Base-by-base conservation (phyloP, 352 stramenopile species). In the Phytophthora aleatoria region DNA sequence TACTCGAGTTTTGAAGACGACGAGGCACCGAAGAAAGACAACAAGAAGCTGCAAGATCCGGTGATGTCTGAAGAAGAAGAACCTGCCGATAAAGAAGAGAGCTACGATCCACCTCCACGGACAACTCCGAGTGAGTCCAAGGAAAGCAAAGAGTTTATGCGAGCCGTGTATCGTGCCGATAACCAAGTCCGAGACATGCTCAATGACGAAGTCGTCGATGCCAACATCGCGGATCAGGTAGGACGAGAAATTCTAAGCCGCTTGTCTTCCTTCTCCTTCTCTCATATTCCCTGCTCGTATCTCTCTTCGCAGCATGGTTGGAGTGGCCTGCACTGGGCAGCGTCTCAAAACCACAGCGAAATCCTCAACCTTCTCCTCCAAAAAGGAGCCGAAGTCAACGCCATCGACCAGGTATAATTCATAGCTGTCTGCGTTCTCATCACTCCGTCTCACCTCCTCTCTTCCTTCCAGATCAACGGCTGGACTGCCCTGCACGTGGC, bases 271-370 rank as follows among this genome's bases (percentile, higher is more conserved):
- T 6, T n/a, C 47, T 16, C 16, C 16, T 56, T 61, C 38, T 24
- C 26, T 38, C 36, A 49, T 51, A 61, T 12, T 20, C 10, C 28
- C 11, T 50, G 2, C 5, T 44, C 53, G 45, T 53, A 20, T 16
- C 2, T 61, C 27, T 60, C 7, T 49, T 41, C 30, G 20, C 42
- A 93, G 83, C 85, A 94, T 45, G 85, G 83, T 15, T 94, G 83
- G 85, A 91, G 77, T 56, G 85, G 75, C 2, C 57, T 94, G 51
- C 85, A 94, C 57, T 94, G 83, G 85, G 83, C 85, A 15, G 81
- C 83, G 6, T 90, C 85, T 7, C 83, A 91, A 58, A 73, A 73
- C 10, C 83, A 92, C 52, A 47, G 24, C 5, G 76, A 88, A 16
- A 71, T 92, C 8, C 62, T 94, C 2, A 56, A 71, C 24, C 30